Base-by-base conservation (phyloP, 139 green algal species). In the Closterium sp. region DNA sequence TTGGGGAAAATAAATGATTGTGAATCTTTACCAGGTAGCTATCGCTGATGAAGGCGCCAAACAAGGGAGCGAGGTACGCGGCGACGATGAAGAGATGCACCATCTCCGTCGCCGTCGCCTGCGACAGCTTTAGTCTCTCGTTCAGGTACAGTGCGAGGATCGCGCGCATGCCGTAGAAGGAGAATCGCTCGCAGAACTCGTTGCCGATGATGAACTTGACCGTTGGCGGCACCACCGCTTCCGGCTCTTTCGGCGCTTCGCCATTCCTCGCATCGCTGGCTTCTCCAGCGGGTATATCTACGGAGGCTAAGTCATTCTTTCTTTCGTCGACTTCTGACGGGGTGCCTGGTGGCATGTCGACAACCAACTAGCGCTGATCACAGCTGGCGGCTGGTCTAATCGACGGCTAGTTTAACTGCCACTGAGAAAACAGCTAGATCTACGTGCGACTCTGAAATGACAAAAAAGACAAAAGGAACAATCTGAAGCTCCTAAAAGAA, bases 41-140 rank as follows among this genome's bases (percentile, higher is more conserved):
- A 93, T 99, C 98, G 2, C 97, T 97, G 90, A 99, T 94, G 94
- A 97, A 98, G 5, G 98, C 98, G 19, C 98, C 98, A 31, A 99
- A 93, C 27, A 99, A 91, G 1, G 98, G 98, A 9, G 98, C 98
- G 28, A 98, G 89, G 96, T 99, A 99, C 93, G 96, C 98, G 0
- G 97, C 97, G 38, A 98, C 97, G 88, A 98, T 96, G 95, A 98
- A 99, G 10, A 99, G 85, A 92, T 97, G 97, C 88, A 99, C 95
- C 31, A 85, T 30, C 62, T 89, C 88, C 22, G 92, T 94, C 29
- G 92, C 92, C 19, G 24, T 24, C 1, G 70, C 70, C 24, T 94
- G 31, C 17, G 50, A 86, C 45, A 93, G 89, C 29, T 86, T 45
- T 9, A 94, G 34, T 21, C 86, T 27, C 31, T 95, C n/a, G 30